Evolutionary conservation across 306 rosid genomes (phyloP).

Genomic region (Lathyrus oleraceus): DNA sequence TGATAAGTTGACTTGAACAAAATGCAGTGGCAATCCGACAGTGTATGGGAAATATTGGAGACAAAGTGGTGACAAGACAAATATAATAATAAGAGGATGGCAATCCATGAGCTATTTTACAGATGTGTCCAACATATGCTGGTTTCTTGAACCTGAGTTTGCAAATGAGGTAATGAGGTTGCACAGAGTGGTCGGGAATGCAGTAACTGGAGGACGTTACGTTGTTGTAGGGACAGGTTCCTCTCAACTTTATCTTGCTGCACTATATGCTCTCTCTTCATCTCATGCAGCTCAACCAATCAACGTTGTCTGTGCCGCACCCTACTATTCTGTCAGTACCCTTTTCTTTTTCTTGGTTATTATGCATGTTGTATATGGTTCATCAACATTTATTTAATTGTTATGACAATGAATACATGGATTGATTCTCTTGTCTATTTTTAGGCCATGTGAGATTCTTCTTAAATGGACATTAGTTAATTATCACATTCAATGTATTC

Average conservation of each 20-base stretch:
- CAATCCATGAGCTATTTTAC: conserved; percentile 80
- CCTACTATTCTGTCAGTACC: conserved; percentile 72
- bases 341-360: not conserved
- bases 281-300: conserved; percentile 54
- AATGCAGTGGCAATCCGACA: conserved; percentile 82
- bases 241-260: conserved; percentile 81
- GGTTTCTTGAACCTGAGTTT: conserved; percentile 83
- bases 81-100: conserved; percentile 74
- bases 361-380: not conserved
- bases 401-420: too few species aligned
- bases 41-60: conserved; percentile 75
- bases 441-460: conserved; percentile 4
- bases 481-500: conserved; percentile 16
- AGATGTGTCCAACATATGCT: conserved; percentile 62
- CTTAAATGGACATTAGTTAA: not conserved
- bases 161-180: conserved; percentile 64
- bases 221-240: conserved; percentile 93
- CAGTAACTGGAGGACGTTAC: conserved; percentile 66
- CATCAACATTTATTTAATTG: not conserved
- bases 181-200: conserved; percentile 77
- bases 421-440: not conserved
- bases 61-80: conserved; percentile 59
- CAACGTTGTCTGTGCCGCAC: conserved; percentile 71
- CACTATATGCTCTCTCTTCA: conserved; percentile 76
- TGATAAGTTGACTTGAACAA: not conserved